A percentile compares a stretch with the other conserved stretches of the same genome.
These are phyloP conservation scores for Russula olivacea DNA, from an alignment of 768 basidiomycete genomes.

Conservation along the genomic window DNA sequence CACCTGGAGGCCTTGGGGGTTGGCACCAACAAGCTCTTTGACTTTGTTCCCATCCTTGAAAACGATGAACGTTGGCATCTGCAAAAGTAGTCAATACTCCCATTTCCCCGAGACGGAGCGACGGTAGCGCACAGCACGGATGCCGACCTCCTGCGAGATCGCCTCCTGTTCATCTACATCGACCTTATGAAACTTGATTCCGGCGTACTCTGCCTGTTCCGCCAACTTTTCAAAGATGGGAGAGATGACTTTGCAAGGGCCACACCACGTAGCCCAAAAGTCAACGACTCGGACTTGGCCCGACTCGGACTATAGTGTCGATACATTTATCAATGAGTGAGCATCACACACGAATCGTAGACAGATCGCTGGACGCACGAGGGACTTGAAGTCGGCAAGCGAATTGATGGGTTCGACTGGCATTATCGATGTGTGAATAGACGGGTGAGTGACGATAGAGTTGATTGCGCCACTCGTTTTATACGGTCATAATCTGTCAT, in stretches of 20 bases:
- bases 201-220: slow-evolving; percentile 25
- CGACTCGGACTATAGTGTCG: slow-evolving; percentile 37
- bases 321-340: slow-evolving; percentile 22
- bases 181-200: slow-evolving; percentile 63
- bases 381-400: not conserved
- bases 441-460: not conserved
- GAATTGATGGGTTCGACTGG: not conserved
- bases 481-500: not conserved
- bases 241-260: slow-evolving; percentile 60
- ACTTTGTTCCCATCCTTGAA: slow-evolving; percentile 37
- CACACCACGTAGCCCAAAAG: slow-evolving; percentile 78
- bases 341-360: not conserved
- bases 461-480: not conserved
- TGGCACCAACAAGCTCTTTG: slow-evolving; percentile 44
- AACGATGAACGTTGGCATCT: slow-evolving; percentile 42
- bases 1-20: slow-evolving; percentile 39
- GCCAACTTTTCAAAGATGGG: slow-evolving; percentile 61
- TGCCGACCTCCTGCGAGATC: slow-evolving; percentile 51
- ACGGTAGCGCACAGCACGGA: slow-evolving; percentile 49
- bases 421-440: slow-evolving; percentile 2
- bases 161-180: slow-evolving; percentile 57
- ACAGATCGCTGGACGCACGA: slow-evolving; percentile 35
- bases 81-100: not conserved
- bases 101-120: not conserved
- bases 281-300: slow-evolving; percentile 50